phyloP scores from a whole-genome alignment of 306 rosid genomes.

The Ochetophila trinervis region DNA sequence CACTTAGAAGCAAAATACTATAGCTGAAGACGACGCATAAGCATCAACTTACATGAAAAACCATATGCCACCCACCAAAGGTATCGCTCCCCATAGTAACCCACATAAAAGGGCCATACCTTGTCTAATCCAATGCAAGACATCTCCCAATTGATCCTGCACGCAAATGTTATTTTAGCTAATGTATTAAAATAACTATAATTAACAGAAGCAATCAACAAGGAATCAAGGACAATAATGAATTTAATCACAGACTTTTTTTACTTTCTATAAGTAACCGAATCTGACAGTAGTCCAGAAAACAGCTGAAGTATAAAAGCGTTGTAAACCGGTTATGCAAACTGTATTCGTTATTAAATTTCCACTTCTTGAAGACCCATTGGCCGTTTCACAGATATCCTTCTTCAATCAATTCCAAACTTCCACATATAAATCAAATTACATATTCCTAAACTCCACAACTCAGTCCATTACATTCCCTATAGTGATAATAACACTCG shows the following conservation, averaged over 20 bases:
- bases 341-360: too few species aligned
- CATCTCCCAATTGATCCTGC: slow-evolving; percentile 97
- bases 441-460: neutral
- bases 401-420: neutral
- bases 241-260: neutral
- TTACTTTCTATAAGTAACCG: too few species aligned
- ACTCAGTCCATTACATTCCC: neutral
- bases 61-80: slow-evolving; percentile 95
- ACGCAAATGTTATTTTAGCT: too few species aligned
- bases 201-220: slow-evolving; percentile 1
- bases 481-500: neutral
- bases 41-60: slow-evolving; percentile 69
- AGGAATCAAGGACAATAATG: neutral
- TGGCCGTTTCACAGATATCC: slow-evolving; percentile 1
- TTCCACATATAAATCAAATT: too few species aligned
- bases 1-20: neutral
- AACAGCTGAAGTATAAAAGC: neutral
- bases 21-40: neutral
- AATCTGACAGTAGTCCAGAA: neutral
- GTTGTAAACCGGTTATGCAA: too few species aligned
- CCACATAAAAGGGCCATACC: slow-evolving; percentile 67
- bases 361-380: neutral
- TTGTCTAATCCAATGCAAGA: slow-evolving; percentile 98
- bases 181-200: neutral
- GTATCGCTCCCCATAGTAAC: slow-evolving; percentile 82